Conservation (phyloP, 2,329 filamentous ascomycete genomes). For the Huntiella omanensis region DNA sequence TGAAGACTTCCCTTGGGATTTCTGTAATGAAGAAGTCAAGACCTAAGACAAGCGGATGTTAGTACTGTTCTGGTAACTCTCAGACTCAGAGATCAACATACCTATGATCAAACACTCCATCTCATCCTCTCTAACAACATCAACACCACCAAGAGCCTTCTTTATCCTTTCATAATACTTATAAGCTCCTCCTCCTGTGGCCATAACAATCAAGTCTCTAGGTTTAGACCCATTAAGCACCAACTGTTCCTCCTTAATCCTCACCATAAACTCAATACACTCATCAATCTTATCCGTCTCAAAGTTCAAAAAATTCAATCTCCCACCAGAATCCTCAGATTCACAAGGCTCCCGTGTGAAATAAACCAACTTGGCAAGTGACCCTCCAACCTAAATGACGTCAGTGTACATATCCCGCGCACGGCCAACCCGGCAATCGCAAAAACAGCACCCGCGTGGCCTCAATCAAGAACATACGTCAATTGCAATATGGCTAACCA, state of each 20-base stretch:
- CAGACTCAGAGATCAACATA: conserved; percentile 20
- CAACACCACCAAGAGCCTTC: conserved; percentile 55
- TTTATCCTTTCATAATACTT: conserved; percentile 91
- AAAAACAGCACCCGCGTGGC: neutral
- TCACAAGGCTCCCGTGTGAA: conserved; percentile 68
- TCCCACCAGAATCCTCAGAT: conserved; percentile 62
- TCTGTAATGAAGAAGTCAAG: conserved; percentile 98
- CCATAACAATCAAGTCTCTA: conserved; percentile 73
- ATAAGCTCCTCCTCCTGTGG: conserved; percentile 86
- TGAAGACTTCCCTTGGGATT: conserved; percentile 92
- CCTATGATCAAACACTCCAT: conserved; percentile 97
- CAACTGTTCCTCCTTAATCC: conserved; percentile 66
- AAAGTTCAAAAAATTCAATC: conserved; percentile 88
- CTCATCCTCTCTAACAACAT: conserved; percentile 85
- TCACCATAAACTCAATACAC: conserved; percentile 79
- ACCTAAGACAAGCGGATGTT: conserved; percentile 29
- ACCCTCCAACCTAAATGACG: conserved; percentile 63
- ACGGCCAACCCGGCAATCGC: conserved; percentile 9
- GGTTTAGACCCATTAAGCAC: conserved; percentile 52
- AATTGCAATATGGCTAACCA: conserved; percentile 91
- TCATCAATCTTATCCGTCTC: conserved; percentile 90
- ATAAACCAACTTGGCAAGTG: conserved; percentile 89
- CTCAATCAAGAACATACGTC: conserved; percentile 45
- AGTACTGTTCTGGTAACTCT: conserved; percentile 2
- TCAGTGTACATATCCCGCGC: conserved; percentile 10